These are phyloP conservation scores for Flaveria brownii DNA, from an alignment of 129 eudicot species.

Conservation along the genomic window DNA sequence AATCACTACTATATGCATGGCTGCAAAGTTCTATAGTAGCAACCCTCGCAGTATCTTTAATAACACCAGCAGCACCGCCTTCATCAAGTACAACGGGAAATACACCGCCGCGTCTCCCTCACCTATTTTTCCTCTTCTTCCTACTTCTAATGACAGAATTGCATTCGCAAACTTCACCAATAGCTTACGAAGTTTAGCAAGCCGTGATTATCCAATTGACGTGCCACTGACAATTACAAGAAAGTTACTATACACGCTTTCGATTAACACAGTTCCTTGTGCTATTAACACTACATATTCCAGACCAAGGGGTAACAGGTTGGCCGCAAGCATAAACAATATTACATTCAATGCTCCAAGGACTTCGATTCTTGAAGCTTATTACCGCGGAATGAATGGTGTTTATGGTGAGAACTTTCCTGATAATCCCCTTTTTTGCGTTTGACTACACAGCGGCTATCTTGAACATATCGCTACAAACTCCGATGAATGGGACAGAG, in stretches of 20 bases:
- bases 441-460: conserved; percentile 49
- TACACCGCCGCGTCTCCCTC: conserved; percentile 20
- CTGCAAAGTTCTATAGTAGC: conserved; percentile 39
- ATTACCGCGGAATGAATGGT: conserved; percentile 43
- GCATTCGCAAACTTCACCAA: conserved; percentile 40
- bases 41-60: conserved; percentile 18
- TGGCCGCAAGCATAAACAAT: conserved; percentile 57
- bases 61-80: conserved; percentile 49
- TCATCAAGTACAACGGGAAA: conserved; percentile 39
- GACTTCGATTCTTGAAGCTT: conserved; percentile 46
- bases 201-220: conserved; percentile 30
- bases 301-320: conserved; percentile 30
- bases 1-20: conserved; percentile 61
- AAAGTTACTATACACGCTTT: conserved; percentile 37
- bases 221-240: conserved; percentile 40
- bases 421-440: conserved; percentile 39
- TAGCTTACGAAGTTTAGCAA: conserved; percentile 43
- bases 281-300: conserved; percentile 9
- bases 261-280: conserved; percentile 41
- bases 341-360: conserved; percentile 38
- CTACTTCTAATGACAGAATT: conserved; percentile 33
- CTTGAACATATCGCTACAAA: conserved; percentile 15
- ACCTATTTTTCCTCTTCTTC: conserved; percentile 36
- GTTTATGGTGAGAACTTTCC: conserved; percentile 52
- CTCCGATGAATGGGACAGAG: conserved; percentile 39